Evolutionary conservation across 2,329 filamentous ascomycete species (phyloP), one percentile per base, ranked within the genome.

Genomic region (Amphichorda felina): DNA sequence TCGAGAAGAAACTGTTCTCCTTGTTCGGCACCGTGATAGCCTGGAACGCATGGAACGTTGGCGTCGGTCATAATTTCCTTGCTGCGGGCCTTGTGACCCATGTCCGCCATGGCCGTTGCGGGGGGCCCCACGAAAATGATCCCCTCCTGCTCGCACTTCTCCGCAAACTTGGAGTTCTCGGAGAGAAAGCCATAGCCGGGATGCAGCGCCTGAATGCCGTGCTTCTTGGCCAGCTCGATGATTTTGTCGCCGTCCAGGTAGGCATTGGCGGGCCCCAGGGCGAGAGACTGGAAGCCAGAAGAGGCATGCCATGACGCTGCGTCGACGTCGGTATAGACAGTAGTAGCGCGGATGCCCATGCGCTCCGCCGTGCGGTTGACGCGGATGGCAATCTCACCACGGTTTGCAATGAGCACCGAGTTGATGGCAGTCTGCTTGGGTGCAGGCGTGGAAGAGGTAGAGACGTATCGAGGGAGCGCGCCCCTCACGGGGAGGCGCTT

Each of bases 11-110:
- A 58, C 37, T 62, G 56, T 32, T 71, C 66, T 33, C 81, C 75
- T 61, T 98, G 91, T 35, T 94, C 84, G 1, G 68, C 50, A 14
- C 91, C 91, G 54, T 96, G 91, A 50, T 98, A 98, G 1, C 91
- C 91, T 0, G 91, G 91, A 33, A 98, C 91, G 50, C 91, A 96
- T 4, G 88, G 88, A 4, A 98, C 91, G 8, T 87, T 86, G n/a
- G 91, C 89, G 4, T 77, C 76, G 24, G 75, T 86, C 91, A 98
- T 96, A 52, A 98, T 95, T 54, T 94, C 83, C 59, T 98, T 98
- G 35, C 84, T 91, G 40, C 82, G 71, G 37, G 81, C 87, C 64
- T 95, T 94, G 62, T 94, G 85, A 34, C 88, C 88, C 88, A 95
- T 94, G 40, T 87, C 86, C 39, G 81, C 66, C 51, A 83, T 87